Base-by-base conservation (phyloP, 352 stramenopile species). In the Globisporangium abappressorium region DNA sequence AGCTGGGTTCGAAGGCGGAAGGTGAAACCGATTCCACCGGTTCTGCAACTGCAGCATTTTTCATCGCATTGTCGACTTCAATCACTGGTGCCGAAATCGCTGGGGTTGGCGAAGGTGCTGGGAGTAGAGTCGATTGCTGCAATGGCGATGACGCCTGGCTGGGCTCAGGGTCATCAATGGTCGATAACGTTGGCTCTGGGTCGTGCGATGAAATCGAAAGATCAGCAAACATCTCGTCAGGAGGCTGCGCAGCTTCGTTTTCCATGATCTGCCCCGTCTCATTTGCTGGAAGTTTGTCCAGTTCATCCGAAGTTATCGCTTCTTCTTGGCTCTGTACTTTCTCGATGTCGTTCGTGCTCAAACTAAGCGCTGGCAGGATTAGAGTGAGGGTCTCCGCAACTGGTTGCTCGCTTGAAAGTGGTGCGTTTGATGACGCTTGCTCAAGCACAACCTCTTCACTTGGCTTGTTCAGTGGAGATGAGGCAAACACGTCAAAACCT, bases 401-500 rank as follows among this genome's bases (percentile, higher is more conserved):
- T 22, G 33, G 24, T 20, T 33, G 28, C 2, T 60, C 22, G 7
- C 15, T 51, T 47, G 3, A n/a, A 12, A 5, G 5, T 15, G 4
- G 18, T 1, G 20, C 12, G 33, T 3, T 34, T 34, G 30, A 1
- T 33, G 46, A 33, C n/a, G 59, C 20, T 14, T 38, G 24, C 26
- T 56, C 53, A 18, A 47, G 24, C 18, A 6, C 12, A 15, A 36
- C n/a, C 2, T 9, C 26, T 20, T n/a, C 11, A 5, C 3, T 22
- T 2, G 5, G 3, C 33, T 56, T 12, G 15, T 65, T 53, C 7
- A 26, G 5, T 33, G 66, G 43, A 33, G 60, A 58, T 1, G 30
- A 24, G 30, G 34, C 54, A 47, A 73, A 71, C 2, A 57, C 64
- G 51, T 71, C 68, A 58, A 73, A 71, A 18, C 12, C 18, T 34